Base-by-base conservation (phyloP, 2,329 filamentous ascomycete species). In the Pseudopyrenochaeta lycopersici region DNA sequence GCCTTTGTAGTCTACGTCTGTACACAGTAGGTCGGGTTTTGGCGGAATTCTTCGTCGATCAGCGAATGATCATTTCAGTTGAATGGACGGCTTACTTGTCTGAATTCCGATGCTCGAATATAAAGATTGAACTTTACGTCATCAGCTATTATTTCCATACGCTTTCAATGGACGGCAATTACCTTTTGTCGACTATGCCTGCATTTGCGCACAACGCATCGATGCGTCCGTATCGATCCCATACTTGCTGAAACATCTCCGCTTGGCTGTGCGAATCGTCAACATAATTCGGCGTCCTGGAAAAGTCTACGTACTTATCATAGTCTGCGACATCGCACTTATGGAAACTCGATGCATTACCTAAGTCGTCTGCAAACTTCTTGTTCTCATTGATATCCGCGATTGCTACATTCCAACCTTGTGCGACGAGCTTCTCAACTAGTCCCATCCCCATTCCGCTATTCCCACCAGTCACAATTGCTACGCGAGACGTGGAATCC, bases 161-260 rank as follows among this genome's bases (percentile, higher is more conserved):
- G 5, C 32, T 41, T 17, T 7, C n/a, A 2, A 2, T 14, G 11
- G 15, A 23, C 7, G 3, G 4, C 12, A 5, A 27, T n/a, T 27
- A 61, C 63, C 63, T 63, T 33, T 52, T 68, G 61, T 85, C 82
- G 2, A 81, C 77, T 33, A 82, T 80, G 10, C 81, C 83, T 1
- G 82, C 82, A 62, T 84, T 85, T 14, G 80, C 78, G 29, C 80
- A 80, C 1, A 84, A 63, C 0, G 77, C 78, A 71, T 85, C 82
- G 20, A 85, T 74, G 3, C 80, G 75, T 0, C 78, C 78, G 65
- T 78, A 81, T 27, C 70, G 73, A 9, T 72, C 58, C 70, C 75
- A 82, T 0, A 81, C 79, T 10, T 74, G 52, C 18, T 73, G 66
- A 60, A 85, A 84, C 29, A 75, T 75, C 5, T 59, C 47, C 0